phyloP scores from a whole-genome alignment of 2,329 filamentous ascomycete species.

The Plenodomus biglobosus region DNA sequence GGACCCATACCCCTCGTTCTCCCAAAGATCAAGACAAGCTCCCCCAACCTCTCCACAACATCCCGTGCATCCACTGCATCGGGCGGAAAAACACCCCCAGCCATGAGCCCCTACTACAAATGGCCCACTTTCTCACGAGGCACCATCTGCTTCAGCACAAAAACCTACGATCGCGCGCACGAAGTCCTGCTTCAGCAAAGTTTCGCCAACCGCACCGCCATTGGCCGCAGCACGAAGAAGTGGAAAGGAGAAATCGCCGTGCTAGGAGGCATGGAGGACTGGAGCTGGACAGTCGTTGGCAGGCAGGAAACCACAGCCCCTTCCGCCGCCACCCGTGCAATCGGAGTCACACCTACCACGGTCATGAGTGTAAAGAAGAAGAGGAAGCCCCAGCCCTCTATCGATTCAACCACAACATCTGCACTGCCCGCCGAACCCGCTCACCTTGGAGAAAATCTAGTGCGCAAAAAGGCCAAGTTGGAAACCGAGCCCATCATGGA shows the following conservation, averaged over 20 bases:
- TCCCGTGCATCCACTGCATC: constrained; percentile 48
- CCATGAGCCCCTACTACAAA: constrained; percentile 62
- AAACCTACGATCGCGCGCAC: constrained; percentile 66
- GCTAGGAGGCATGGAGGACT: constrained; percentile 32
- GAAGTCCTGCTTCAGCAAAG: constrained; percentile 73
- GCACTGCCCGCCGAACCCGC: constrained; percentile 8
- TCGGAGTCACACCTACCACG: constrained; percentile 18
- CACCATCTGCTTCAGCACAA: constrained; percentile 63
- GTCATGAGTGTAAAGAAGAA: constrained; percentile 41
- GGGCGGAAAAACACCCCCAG: constrained; percentile 48
- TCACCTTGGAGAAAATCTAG: constrained; percentile 24
- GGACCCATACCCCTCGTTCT: constrained; percentile 65
- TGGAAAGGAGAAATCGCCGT: constrained; percentile 69
- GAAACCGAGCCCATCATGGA: constrained; percentile 15
- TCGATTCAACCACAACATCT: not conserved
- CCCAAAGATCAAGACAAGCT: constrained; percentile 63
- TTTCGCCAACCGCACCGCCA: constrained; percentile 67
- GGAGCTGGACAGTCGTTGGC: constrained; percentile 34
- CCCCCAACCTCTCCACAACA: constrained; percentile 45
- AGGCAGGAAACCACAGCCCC: constrained; percentile 19
- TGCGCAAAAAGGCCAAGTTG: constrained; percentile 39
- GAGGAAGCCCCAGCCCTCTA: constrained; percentile 31
- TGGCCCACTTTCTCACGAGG: constrained; percentile 67
- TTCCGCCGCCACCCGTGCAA: not conserved
- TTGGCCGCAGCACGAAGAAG: constrained; percentile 64